These are phyloP conservation scores for Trichoderma simmonsii DNA, from an alignment of 2,329 filamentous ascomycete genomes.

Conservation along the genomic window DNA sequence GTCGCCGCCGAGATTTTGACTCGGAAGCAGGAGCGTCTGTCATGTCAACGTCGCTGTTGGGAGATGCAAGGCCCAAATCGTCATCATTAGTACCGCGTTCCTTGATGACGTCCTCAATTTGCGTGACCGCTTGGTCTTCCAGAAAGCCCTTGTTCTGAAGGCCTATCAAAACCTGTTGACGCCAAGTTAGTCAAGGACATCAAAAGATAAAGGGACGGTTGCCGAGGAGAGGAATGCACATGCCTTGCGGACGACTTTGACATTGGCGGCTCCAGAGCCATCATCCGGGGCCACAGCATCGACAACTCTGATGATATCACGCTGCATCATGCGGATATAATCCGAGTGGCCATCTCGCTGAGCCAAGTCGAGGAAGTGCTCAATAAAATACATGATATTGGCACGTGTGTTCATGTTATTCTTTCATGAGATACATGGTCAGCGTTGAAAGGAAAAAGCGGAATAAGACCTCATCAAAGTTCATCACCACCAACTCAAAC, in stretches of 20 bases:
- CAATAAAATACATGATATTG: slow-evolving; percentile 99
- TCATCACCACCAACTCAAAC: background rate
- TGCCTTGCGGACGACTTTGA: slow-evolving; percentile 85
- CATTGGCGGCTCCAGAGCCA: slow-evolving; percentile 85
- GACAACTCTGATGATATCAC: slow-evolving; percentile 87
- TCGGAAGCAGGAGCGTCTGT: slow-evolving; percentile 42
- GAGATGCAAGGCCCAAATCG: slow-evolving; percentile 53
- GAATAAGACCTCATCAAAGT: background rate
- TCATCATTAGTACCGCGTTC: slow-evolving; percentile 67
- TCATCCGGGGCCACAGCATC: slow-evolving; percentile 87
- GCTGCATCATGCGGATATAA: slow-evolving; percentile 91
- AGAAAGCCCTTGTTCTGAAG: slow-evolving; percentile 71
- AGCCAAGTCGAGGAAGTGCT: slow-evolving; percentile 86
- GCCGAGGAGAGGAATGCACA: slow-evolving; percentile 24
- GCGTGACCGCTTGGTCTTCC: slow-evolving; percentile 66
- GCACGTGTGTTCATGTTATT: slow-evolving; percentile 96
- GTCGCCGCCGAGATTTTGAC: slow-evolving; percentile 34
- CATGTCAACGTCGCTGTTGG: slow-evolving; percentile 43
- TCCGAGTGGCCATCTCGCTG: slow-evolving; percentile 70
- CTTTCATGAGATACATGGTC: slow-evolving; percentile 36
- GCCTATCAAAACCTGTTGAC: slow-evolving; percentile 59
- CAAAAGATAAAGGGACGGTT: background rate
- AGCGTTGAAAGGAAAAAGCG: background rate
- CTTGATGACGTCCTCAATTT: slow-evolving; percentile 80
- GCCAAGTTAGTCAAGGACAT: background rate